Evolutionary conservation across 2,329 filamentous ascomycete species (phyloP).

Genomic region (Colletotrichum cereale): DNA sequence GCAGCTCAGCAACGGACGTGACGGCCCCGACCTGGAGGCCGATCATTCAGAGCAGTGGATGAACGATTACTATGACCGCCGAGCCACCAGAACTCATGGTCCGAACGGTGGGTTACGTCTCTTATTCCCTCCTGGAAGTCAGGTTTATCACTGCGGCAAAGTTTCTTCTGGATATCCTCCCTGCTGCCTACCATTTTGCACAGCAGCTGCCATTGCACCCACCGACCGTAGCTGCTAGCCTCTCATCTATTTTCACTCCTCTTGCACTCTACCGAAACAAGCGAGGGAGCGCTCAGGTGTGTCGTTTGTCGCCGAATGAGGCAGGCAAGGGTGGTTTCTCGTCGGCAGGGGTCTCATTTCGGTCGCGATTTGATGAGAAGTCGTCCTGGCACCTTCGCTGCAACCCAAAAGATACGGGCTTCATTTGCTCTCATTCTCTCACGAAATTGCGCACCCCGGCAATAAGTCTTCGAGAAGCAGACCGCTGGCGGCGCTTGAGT

Average conservation of each 20-base stretch:
- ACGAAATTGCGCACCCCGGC: neutral
- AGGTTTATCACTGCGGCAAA: neutral
- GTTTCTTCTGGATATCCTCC: neutral
- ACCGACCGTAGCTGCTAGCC: slow-evolving; percentile 1
- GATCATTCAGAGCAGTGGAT: slow-evolving; percentile 25
- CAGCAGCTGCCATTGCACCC: neutral
- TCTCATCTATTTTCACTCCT: neutral
- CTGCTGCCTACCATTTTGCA: neutral
- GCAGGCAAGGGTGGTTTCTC: slow-evolving; percentile 3
- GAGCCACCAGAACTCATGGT: slow-evolving; percentile 33
- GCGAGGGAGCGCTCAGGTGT: neutral
- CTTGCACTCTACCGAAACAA: neutral
- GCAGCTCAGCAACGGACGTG: slow-evolving; percentile 17
- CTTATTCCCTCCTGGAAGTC: neutral
- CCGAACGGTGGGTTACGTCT: slow-evolving; percentile 31
- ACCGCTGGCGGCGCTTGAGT: neutral
- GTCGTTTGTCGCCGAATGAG: neutral
- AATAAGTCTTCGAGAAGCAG: neutral
- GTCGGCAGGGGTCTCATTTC: neutral
- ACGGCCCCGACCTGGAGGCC: slow-evolving; percentile 16
- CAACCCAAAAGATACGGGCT: neutral
- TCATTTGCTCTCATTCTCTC: neutral
- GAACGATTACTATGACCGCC: slow-evolving; percentile 37
- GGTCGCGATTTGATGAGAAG: slow-evolving; percentile 3
- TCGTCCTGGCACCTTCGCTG: neutral